phyloP scores from a whole-genome alignment of 805 yeast species.

The Cyberlindnera galapagoensis region DNA sequence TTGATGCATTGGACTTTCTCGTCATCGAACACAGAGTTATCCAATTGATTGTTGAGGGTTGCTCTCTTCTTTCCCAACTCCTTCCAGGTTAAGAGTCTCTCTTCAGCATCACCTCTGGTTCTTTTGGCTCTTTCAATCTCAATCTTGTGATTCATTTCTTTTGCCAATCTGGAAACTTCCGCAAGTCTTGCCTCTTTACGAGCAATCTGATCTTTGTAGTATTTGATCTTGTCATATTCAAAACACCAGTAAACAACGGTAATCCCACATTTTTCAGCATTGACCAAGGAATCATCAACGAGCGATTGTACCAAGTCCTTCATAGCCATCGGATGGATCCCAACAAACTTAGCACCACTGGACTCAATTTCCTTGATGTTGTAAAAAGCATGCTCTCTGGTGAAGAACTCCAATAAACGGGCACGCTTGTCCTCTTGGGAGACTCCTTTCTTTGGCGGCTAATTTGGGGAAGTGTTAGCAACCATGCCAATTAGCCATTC shows the following conservation, averaged over 20 bases:
- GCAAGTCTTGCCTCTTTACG: slow-evolving; percentile 2
- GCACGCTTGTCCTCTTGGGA: slow-evolving; percentile 35
- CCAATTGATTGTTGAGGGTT: slow-evolving; percentile 5
- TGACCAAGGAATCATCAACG: slow-evolving; percentile 43
- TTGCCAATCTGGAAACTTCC: slow-evolving; percentile 11
- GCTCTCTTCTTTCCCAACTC: slow-evolving; percentile 10
- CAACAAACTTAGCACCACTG: slow-evolving; percentile 34
- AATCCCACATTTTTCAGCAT: slow-evolving; percentile 49
- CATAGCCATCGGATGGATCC: slow-evolving; percentile 47
- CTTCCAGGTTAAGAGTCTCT: slow-evolving; percentile 7
- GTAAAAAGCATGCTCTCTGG: slow-evolving; percentile 34
- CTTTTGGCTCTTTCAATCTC: slow-evolving; percentile 4
- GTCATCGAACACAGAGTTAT: slow-evolving; percentile 8
- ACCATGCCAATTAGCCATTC: too few species aligned
- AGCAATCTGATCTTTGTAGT: slow-evolving; percentile 9
- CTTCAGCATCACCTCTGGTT: slow-evolving; percentile 2
- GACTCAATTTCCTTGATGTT: slow-evolving; percentile 47
- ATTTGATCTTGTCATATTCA: slow-evolving; percentile 26
- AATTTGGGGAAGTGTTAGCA: too few species aligned
- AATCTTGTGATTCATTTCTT: slow-evolving; percentile 7
- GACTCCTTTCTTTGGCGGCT: slow-evolving; percentile 25
- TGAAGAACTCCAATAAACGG: slow-evolving; percentile 33
- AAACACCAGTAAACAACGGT: slow-evolving; percentile 48
- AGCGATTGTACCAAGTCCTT: slow-evolving; percentile 42
- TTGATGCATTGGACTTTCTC: slow-evolving; percentile 13